These are phyloP conservation scores for grape (Vitis vinifera) DNA, from an alignment of 164 flowering plant genomes.

Conservation along the genomic window ASM3070453v1 NC_081819.1:19568501-19569000, in stretches of 20 bases:
- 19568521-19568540: too few relatives aligned
- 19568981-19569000: too few relatives aligned
- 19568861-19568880: slow-evolving; percentile 1
- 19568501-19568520: background rate
- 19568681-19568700: slow-evolving; percentile 17
- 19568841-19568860: background rate
- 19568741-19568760: background rate
- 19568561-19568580: slow-evolving; percentile 3
- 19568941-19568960: slow-evolving; percentile 2
- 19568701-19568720: slow-evolving; percentile 3
- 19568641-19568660: slow-evolving; percentile 14
- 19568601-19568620: background rate
- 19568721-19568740: background rate
- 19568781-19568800: background rate
- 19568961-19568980: background rate
- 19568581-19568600: background rate
- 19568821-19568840: slow-evolving; percentile 10
- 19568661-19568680: slow-evolving; percentile 9
- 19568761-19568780: background rate
- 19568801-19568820: background rate
- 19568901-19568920: slow-evolving; percentile 28
- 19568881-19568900: background rate
- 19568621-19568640: background rate
- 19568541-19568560: background rate
- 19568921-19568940: slow-evolving; percentile 11